Evolutionary conservation across 768 basidiomycete species (phyloP), one percentile per base, ranked within the genome.

Genomic region (Agrocybe pediades): DNA sequence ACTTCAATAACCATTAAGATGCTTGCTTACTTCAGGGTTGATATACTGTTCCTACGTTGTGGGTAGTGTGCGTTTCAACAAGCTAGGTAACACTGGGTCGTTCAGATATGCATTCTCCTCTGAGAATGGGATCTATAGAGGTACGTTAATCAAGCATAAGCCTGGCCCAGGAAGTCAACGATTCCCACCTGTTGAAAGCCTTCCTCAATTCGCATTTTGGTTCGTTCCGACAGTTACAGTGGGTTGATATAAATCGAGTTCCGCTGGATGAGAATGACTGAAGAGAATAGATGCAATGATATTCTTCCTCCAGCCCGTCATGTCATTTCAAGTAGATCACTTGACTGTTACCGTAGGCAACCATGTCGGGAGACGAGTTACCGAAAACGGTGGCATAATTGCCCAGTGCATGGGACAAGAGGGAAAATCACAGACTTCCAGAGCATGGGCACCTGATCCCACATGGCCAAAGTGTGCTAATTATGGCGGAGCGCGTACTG

Each of bases 61-160:
- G 3, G 88, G 86, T 1, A 89, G 58, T 7, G 80, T 61, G 26
- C 88, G 77, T 65, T 78, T 80, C 51, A 91, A 65, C 20, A 92
- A 65, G 36, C 69, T 68, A 8, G 86, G 84, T 5, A 92, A 71
- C 6, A 84, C 85, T 0, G 80, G 76, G 63, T 92, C 89, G 21
- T 76, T 69, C 29, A 74, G 72, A 60, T 84, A 90, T 3, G 83
- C 80, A 66, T 90, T 83, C 29, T 75, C 78, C 57, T 86, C 83
- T 0, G 66, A 66, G 59, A 82, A 83, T 8, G 77, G 81, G 2
- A 69, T 71, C 85, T 87, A 44, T 1, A 9, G 36, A 17, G 26
- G 15, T 2, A 16, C 29, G 2, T 41, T 26, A 17, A 51, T n/a
- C 9, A 9, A 7, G 19, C 8, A n/a, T 25, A 41, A 50, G n/a